These are phyloP conservation scores for Plenodomus biglobosus DNA, from an alignment of 2,329 filamentous ascomycete species.

Conservation along the genomic window DNA sequence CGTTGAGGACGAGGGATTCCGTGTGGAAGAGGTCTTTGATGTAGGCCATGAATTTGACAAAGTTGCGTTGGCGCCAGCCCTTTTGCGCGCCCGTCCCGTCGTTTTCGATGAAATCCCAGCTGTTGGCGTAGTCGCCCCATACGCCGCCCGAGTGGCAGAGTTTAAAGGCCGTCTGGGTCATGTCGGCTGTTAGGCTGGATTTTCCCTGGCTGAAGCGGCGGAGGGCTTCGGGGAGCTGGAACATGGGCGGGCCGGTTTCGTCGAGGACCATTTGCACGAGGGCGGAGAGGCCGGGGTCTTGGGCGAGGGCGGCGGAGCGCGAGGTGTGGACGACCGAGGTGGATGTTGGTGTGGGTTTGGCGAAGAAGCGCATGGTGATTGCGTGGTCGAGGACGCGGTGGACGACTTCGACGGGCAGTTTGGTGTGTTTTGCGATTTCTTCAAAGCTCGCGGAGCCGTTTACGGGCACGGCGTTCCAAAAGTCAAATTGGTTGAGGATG, in stretches of 20 bases:
- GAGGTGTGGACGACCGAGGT: constrained; percentile 29
- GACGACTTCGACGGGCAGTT: constrained; percentile 32
- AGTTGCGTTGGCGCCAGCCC: constrained; percentile 36
- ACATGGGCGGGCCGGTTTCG: constrained; percentile 31
- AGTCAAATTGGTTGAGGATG: constrained; percentile 56
- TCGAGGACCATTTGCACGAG: constrained; percentile 31
- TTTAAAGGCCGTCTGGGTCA: constrained; percentile 33
- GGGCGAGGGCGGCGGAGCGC: constrained; percentile 32
- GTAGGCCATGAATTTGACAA: constrained; percentile 39
- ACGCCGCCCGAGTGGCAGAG: constrained; percentile 30
- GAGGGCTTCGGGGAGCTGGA: constrained; percentile 32
- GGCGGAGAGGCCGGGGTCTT: constrained; percentile 25
- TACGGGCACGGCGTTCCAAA: constrained; percentile 55
- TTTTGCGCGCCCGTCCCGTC: constrained; percentile 34
- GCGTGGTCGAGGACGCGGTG: constrained; percentile 40
- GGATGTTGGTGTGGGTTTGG: constrained; percentile 16
- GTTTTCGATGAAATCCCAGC: constrained; percentile 37
- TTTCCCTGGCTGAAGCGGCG: constrained; percentile 30
- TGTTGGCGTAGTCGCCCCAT: constrained; percentile 26
- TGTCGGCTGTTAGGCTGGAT: constrained; percentile 21
- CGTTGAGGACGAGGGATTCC: constrained; percentile 27
- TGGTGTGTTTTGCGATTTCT: constrained; percentile 31
- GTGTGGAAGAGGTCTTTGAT: constrained; percentile 38
- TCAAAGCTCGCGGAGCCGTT: constrained; percentile 48
- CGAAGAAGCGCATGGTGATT: constrained; percentile 42